phyloP scores from a whole-genome alignment of 1,284 basidiomycete genomes.

The Grifola frondosa region DNA sequence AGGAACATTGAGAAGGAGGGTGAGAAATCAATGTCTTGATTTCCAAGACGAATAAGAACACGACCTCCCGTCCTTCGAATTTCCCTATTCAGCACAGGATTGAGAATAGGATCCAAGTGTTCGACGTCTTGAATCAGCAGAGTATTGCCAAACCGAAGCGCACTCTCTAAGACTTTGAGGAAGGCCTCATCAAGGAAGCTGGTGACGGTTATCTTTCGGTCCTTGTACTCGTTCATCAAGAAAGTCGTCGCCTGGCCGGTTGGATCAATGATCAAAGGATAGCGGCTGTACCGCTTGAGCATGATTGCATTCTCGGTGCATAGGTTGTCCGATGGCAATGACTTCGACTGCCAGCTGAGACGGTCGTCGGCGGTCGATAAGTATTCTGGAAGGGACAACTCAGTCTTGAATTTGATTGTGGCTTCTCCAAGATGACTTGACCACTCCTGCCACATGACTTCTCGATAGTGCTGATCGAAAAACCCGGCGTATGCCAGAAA shows the following conservation, averaged over 20 bases:
- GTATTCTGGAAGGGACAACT: conserved; percentile 93
- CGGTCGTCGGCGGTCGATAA: conserved; percentile 97
- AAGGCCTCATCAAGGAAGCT: conserved; percentile 99
- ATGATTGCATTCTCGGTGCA: conserved; percentile 99
- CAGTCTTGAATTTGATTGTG: conserved; percentile 90
- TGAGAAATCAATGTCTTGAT: conserved; percentile 98
- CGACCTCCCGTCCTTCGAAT: conserved; percentile 94
- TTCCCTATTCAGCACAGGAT: conserved; percentile 97
- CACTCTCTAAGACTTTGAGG: conserved; percentile 97
- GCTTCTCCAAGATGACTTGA: conserved; percentile 84
- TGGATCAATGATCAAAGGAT: conserved; percentile 97
- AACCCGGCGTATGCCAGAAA: conserved; percentile 98
- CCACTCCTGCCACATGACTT: conserved; percentile 98
- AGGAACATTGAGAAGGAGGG: conserved; percentile 99
- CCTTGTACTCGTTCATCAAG: conserved; percentile 92
- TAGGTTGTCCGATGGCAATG: conserved; percentile 91
- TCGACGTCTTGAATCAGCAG: conserved; percentile 98
- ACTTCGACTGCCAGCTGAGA: conserved; percentile 93
- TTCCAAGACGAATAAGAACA: conserved; percentile 97
- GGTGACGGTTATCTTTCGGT: conserved; percentile 96
- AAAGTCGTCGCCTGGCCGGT: conserved; percentile 98
- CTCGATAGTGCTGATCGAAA: conserved; percentile 98
- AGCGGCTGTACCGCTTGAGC: conserved; percentile 97
- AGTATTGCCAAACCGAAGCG: conserved; percentile 98
- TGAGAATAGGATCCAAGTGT: conserved; percentile 96